A percentile compares a stretch with the other conserved stretches of the same genome.
phyloP scores from a whole-genome alignment of 1,139 yeast genomes.

The Nakaseomyces uthaithaninus region DNA sequence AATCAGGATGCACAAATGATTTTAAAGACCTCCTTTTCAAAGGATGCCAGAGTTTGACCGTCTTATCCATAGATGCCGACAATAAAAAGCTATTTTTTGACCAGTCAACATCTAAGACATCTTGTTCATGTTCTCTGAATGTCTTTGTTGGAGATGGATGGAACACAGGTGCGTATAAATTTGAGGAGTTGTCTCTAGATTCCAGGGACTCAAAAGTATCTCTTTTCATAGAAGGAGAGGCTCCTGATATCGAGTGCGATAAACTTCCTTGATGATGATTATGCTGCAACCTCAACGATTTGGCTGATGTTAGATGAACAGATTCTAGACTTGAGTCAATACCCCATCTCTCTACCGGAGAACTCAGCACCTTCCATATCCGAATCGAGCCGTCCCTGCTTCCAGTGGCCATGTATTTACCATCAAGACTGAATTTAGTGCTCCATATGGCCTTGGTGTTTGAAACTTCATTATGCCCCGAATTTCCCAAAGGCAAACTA shows the following conservation, averaged over 20 bases:
- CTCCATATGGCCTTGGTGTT: slow-evolving; percentile 54
- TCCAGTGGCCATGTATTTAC: slow-evolving; percentile 74
- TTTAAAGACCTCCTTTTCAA: slow-evolving; percentile 57
- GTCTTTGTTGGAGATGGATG: slow-evolving; percentile 56
- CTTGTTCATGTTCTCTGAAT: slow-evolving; percentile 60
- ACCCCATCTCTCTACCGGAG: slow-evolving; percentile 54
- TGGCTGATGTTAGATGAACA: slow-evolving; percentile 8
- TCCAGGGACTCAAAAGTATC: slow-evolving; percentile 6
- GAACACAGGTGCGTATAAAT: slow-evolving; percentile 65
- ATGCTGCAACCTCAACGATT: slow-evolving; percentile 8
- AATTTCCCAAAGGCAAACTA: background rate
- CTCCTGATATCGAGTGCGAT: background rate
- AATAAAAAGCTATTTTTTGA: slow-evolving; percentile 75
- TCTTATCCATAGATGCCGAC: slow-evolving; percentile 79
- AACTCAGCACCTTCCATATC: slow-evolving; percentile 73
- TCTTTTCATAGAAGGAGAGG: background rate
- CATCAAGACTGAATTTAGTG: slow-evolving; percentile 68
- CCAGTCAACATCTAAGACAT: slow-evolving; percentile 76
- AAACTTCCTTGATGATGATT: slow-evolving; percentile 7
- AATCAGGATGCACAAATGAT: slow-evolving; percentile 65
- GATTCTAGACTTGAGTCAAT: slow-evolving; percentile 22
- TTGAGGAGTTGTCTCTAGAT: slow-evolving; percentile 10
- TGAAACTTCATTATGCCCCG: slow-evolving; percentile 3
- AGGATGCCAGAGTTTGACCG: slow-evolving; percentile 79
- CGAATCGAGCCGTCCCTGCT: slow-evolving; percentile 63